phyloP scores from a whole-genome alignment of 2,329 filamentous ascomycete genomes.

The Trichoderma arundinaceum region DNA sequence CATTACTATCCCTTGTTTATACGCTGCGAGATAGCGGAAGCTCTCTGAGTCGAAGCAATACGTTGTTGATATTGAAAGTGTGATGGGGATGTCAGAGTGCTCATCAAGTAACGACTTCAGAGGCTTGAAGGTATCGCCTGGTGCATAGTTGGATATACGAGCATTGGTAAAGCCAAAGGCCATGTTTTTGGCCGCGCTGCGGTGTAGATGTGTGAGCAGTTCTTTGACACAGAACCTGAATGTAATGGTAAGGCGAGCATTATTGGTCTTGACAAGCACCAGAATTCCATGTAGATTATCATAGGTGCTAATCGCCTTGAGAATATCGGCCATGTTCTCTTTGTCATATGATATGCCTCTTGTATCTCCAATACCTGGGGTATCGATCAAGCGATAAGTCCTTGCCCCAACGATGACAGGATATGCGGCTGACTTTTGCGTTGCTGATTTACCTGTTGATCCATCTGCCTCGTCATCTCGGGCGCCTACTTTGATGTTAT shows the following conservation, averaged over 20 bases:
- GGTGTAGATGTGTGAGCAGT: conserved; percentile 26
- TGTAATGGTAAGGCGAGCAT: conserved; percentile 17
- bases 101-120: conserved; percentile 21
- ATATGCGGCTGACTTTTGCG: conserved; percentile 20
- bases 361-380: conserved; percentile 25
- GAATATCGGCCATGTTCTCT: conserved; percentile 28
- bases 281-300: conserved; percentile 22
- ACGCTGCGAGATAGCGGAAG: conserved; percentile 27
- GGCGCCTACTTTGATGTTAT: conserved; percentile 30
- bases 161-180: conserved; percentile 30
- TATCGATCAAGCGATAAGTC: conserved; percentile 31
- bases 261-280: conserved; percentile 29
- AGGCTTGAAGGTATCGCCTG: conserved; percentile 20
- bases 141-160: conserved; percentile 25
- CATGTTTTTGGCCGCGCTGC: conserved; percentile 20
- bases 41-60: conserved; percentile 31
- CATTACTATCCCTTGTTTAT: not conserved
- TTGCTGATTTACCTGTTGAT: conserved; percentile 20
- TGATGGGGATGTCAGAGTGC: conserved; percentile 11
- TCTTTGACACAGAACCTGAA: conserved; percentile 23
- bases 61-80: conserved; percentile 6
- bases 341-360: conserved; percentile 21
- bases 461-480: conserved; percentile 33
- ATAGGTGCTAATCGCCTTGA: conserved; percentile 18
- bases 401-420: conserved; percentile 17